Evolutionary conservation across 495 filamentous ascomycete genomes (phyloP), one percentile per base, ranked within the genome.

Genomic region (Neurospora discreta): DNA sequence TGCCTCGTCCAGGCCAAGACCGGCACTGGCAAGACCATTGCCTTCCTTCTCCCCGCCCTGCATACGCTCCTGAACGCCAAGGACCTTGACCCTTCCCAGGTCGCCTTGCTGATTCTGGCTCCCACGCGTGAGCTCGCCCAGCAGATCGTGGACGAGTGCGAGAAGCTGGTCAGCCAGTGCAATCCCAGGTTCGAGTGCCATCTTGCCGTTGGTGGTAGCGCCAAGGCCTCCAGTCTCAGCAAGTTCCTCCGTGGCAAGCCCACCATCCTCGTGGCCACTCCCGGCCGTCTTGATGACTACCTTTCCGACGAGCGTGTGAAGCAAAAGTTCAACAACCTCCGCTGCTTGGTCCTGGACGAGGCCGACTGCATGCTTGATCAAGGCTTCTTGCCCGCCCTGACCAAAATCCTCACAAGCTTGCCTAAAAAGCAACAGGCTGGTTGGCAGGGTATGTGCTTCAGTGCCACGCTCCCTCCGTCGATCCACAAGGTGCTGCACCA

Each of bases 291-390:
- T 67, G 93, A 93, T 78, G 94, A 98, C 82, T 86, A 97, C 69
- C 88, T 96, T 68, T 87, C 89, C 73, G 94, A 97, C 74, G 91
- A 91, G 2, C 87, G 86, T 4, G 87, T 92, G 26, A 92, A 93
- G 13, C 93, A 95, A 77, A 87, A 93, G 76, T 85, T 98, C 23
- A 87, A 83, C 60, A 88, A 89, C 68, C 89, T 93, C 58, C 89
- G 74, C 76, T 82, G 79, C 71, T 74, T 97, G 30, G 92, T 98
- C 7, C 86, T 98, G 3, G 94, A 98, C 74, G 94, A 98, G 83
- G 94, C 94, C 9, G 94, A 98, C 80, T 88, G 94, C 69, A 98
- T 98, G 94, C 87, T 98, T 23, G 94, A 98, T 79, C 95, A 93
- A 75, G 92, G 94, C 9, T 98, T 98, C 79, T 90, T 95, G 76